These are phyloP conservation scores for Rhizophagus sp. DNA, from an alignment of 192 early-diverging fungal species.

Conservation along the genomic window DNA sequence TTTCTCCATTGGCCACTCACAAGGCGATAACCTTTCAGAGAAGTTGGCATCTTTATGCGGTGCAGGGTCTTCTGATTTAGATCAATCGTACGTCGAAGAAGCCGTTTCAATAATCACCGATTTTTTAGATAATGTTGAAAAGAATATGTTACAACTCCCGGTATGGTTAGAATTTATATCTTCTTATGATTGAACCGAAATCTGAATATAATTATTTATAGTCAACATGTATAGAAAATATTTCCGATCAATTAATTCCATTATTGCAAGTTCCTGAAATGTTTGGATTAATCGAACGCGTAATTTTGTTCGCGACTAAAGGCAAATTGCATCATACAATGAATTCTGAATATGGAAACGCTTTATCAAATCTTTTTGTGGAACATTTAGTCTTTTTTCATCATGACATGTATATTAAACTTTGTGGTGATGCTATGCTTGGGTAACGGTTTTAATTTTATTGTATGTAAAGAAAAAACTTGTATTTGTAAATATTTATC, in stretches of 20 bases:
- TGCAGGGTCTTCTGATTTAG: background rate
- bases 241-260: slow-evolving; percentile 23
- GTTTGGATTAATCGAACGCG: slow-evolving; percentile 2
- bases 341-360: background rate
- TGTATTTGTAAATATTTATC: background rate
- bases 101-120: slow-evolving; percentile 1
- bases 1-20: background rate
- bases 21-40: background rate
- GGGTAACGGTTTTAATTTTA: background rate
- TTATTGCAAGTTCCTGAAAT: slow-evolving; percentile 1
- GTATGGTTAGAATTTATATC: background rate
- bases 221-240: slow-evolving; percentile 5
- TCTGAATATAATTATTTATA: background rate
- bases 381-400: slow-evolving; percentile 16
- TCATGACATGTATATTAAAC: background rate
- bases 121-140: slow-evolving; percentile 13
- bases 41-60: background rate
- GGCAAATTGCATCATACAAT: background rate
- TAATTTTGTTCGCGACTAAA: slow-evolving; percentile 16
- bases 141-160: background rate
- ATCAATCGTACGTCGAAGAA: background rate
- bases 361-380: slow-evolving; percentile 13
- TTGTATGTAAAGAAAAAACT: background rate
- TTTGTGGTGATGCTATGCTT: slow-evolving; percentile 2
- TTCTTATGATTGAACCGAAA: background rate